Conservation (phyloP, 1,139 yeast species). For the Kurtzmaniella quercitrusa region DNA sequence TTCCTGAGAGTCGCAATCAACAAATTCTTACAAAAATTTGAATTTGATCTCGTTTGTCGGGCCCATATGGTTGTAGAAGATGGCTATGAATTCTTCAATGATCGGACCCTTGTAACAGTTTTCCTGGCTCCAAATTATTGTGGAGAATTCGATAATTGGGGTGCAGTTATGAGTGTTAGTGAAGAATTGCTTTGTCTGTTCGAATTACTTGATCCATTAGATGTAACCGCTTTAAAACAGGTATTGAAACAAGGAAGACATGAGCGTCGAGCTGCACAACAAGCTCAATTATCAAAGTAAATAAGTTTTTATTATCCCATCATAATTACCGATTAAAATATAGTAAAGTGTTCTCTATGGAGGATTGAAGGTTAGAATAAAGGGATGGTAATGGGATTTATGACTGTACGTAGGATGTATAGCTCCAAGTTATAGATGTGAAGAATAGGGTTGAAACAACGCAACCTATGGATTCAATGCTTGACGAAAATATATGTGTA, state of each 20-base stretch:
- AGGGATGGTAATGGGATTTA: no score
- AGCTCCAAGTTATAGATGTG: no score
- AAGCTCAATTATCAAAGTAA: slow-evolving; percentile 12
- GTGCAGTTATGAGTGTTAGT: slow-evolving; percentile 93
- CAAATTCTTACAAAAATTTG: slow-evolving; percentile 81
- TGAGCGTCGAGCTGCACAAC: slow-evolving; percentile 61
- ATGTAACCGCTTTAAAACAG: slow-evolving; percentile 86
- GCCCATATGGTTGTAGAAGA: slow-evolving; percentile 99
- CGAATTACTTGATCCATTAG: slow-evolving; percentile 90
- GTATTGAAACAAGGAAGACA: slow-evolving; percentile 86
- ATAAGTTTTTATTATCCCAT: no score
- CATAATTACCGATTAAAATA: no score
- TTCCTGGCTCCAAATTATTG: slow-evolving; percentile 97
- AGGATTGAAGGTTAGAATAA: no score
- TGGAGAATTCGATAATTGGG: slow-evolving; percentile 99
- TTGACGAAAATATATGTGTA: not conserved
- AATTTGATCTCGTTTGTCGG: slow-evolving; percentile 90
- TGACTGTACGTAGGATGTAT: no score
- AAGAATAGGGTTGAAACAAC: not conserved
- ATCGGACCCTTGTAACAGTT: slow-evolving; percentile 87
- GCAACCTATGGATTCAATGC: not conserved
- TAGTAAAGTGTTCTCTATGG: no score
- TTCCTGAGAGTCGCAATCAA: slow-evolving; percentile 89
- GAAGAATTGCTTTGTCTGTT: slow-evolving; percentile 90
- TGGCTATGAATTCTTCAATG: slow-evolving; percentile 96